These are phyloP conservation scores for Phytopythium ostracodes DNA, from an alignment of 352 stramenopile genomes.

Conservation along the genomic window DNA sequence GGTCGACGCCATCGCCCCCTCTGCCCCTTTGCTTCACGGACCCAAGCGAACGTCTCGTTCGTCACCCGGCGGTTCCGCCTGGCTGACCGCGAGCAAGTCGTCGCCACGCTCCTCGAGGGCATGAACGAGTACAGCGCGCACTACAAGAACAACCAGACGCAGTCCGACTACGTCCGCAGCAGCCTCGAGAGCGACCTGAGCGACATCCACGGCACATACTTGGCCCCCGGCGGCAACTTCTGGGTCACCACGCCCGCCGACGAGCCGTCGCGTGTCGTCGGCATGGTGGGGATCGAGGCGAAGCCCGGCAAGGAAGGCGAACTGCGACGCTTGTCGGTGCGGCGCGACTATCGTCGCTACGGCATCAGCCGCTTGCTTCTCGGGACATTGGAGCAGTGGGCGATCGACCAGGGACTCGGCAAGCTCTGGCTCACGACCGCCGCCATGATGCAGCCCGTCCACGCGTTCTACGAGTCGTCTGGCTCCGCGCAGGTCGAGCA, in stretches of 20 bases:
- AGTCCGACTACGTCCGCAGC: constrained; percentile 15
- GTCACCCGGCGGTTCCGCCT: constrained; percentile 14
- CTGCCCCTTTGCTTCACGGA: too few relatives aligned
- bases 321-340: constrained; percentile 37
- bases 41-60: neutral
- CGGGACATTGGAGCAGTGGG: constrained; percentile 23
- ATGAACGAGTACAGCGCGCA: constrained; percentile 18
- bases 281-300: constrained; percentile 28
- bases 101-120: constrained; percentile 16
- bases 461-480: constrained; percentile 17
- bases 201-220: constrained; percentile 31
- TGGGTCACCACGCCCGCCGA: constrained; percentile 27
- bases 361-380: constrained; percentile 28
- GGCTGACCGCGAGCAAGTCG: constrained; percentile 14
- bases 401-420: constrained; percentile 7
- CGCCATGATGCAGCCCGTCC: constrained; percentile 14
- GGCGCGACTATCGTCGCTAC: constrained; percentile 19
- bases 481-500: constrained; percentile 14
- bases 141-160: constrained; percentile 12
- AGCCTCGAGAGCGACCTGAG: constrained; percentile 22
- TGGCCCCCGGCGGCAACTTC: constrained; percentile 30
- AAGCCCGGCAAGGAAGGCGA: constrained; percentile 24
- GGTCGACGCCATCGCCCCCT: neutral
- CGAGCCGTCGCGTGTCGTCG: constrained; percentile 15
- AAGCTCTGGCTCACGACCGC: constrained; percentile 26